A percentile compares a stretch with the other conserved stretches of the same genome.
These are phyloP conservation scores for Mrakia hoshinonis DNA, from an alignment of 768 basidiomycete genomes.

Conservation along the genomic window DNA sequence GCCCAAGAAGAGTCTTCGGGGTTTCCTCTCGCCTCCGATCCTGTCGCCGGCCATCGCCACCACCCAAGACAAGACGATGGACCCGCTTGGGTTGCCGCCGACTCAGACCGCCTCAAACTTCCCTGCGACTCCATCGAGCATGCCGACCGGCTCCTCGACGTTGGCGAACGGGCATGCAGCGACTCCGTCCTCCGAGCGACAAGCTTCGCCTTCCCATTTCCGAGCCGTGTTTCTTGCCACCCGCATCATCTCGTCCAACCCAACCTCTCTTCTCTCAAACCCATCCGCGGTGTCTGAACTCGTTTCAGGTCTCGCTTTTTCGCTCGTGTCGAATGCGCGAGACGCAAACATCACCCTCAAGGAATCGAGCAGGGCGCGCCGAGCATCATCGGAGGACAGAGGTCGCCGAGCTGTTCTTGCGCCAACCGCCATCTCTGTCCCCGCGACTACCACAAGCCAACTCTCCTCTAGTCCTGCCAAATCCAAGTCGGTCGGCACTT, in stretches of 20 bases:
- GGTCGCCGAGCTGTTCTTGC: neutral
- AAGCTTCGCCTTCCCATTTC: constrained; percentile 9
- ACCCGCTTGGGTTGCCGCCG: neutral
- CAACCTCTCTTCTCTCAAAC: constrained; percentile 14
- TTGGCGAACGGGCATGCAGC: neutral
- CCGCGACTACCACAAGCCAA: neutral
- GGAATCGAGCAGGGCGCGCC: neutral
- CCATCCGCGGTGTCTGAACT: neutral
- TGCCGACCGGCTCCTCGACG: neutral
- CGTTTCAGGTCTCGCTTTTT: constrained; percentile 11
- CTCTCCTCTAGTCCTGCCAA: neutral
- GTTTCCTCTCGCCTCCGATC: neutral
- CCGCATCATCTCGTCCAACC: constrained; percentile 16
- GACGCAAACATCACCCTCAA: constrained; percentile 14
- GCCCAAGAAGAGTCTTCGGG: neutral
- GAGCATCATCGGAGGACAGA: neutral
- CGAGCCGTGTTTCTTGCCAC: constrained; percentile 26
- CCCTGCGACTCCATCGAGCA: neutral
- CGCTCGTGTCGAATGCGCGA: constrained; percentile 17
- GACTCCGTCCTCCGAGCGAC: neutral
- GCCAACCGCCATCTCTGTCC: neutral
- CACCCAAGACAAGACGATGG: neutral
- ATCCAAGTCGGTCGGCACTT: neutral
- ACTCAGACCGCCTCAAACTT: neutral
- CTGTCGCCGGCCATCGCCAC: constrained; percentile 6